These are phyloP conservation scores for Litchi chinensis DNA, from an alignment of 345 rosid genomes.

Conservation along the genomic window DNA sequence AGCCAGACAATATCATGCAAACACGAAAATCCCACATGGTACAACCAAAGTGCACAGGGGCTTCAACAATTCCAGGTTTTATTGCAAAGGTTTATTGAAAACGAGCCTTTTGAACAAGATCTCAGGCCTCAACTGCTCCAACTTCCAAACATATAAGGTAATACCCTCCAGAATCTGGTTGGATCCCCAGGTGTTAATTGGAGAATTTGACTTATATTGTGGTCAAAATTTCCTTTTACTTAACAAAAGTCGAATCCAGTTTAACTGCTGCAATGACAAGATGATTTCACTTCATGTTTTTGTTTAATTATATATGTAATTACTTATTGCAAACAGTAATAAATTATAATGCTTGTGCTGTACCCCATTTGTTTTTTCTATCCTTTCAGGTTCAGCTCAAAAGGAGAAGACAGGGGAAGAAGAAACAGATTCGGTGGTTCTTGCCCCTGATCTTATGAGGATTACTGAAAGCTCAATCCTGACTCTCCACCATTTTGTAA, in stretches of 20 bases:
- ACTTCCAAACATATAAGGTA: conserved; percentile 83
- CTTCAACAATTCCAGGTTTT: conserved; percentile 90
- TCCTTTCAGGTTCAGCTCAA: conserved; percentile 55
- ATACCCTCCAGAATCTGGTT: background rate
- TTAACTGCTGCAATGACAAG: background rate
- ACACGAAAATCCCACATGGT: conserved; percentile 58
- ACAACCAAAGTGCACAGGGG: conserved; percentile 81
- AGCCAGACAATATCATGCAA: conserved; percentile 68
- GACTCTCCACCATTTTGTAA: conserved; percentile 66
- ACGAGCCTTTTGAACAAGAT: conserved; percentile 88
- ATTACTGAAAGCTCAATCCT: conserved; percentile 70
- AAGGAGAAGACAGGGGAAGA: conserved; percentile 50
- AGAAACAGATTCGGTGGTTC: conserved; percentile 56
- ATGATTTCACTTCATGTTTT: background rate
- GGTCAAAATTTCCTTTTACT: background rate
- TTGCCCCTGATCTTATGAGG: conserved; percentile 62
- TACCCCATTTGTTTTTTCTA: conserved; percentile 13
- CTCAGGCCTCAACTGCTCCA: conserved; percentile 76
- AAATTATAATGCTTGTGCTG: conserved; percentile 16
- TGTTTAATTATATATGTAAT: background rate
- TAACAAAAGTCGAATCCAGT: background rate
- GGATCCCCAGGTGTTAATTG: background rate
- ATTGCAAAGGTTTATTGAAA: conserved; percentile 87
- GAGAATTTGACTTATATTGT: background rate
- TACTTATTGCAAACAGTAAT: background rate